Conservation (phyloP, 1,139 yeast species). For the Pichia sp. region DNA sequence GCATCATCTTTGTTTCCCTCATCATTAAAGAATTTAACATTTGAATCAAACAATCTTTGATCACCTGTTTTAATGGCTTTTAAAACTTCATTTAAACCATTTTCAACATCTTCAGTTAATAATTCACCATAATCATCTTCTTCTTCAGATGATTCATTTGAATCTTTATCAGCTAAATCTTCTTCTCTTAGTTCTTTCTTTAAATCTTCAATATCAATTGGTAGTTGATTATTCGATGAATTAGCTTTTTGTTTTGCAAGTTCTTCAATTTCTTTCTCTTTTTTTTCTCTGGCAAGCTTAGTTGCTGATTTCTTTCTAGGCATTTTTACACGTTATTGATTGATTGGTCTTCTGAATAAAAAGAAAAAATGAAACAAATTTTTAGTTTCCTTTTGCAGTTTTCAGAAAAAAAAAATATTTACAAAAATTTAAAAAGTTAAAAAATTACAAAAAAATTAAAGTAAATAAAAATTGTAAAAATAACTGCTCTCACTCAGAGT, state of each 20-base stretch:
- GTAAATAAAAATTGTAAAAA: background rate
- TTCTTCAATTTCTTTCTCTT: constrained; percentile 4
- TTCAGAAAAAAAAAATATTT: too few relatives aligned
- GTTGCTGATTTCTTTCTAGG: constrained; percentile 90
- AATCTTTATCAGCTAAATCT: constrained; percentile 29
- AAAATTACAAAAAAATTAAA: background rate
- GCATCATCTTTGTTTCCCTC: constrained; percentile 36
- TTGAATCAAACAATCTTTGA: constrained; percentile 55
- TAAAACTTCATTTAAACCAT: constrained; percentile 68
- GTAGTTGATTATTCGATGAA: constrained; percentile 15
- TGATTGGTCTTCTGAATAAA: background rate
- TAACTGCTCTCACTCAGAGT: constrained; percentile 19
- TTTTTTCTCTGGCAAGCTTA: constrained; percentile 56
- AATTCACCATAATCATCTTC: constrained; percentile 93
- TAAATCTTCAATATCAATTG: constrained; percentile 22
- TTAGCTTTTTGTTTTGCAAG: constrained; percentile 26
- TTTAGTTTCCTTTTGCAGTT: background rate
- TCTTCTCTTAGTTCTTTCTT: constrained; percentile 21
- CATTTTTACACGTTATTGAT: constrained; percentile 36
- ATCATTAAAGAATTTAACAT: constrained; percentile 61
- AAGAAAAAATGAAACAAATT: background rate
- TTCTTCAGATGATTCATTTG: constrained; percentile 46
- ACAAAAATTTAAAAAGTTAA: background rate
- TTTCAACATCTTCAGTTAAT: constrained; percentile 78
- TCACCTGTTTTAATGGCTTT: constrained; percentile 65